Evolutionary conservation across 345 rosid species (phyloP).

Genomic region (Populus simonii): DNA sequence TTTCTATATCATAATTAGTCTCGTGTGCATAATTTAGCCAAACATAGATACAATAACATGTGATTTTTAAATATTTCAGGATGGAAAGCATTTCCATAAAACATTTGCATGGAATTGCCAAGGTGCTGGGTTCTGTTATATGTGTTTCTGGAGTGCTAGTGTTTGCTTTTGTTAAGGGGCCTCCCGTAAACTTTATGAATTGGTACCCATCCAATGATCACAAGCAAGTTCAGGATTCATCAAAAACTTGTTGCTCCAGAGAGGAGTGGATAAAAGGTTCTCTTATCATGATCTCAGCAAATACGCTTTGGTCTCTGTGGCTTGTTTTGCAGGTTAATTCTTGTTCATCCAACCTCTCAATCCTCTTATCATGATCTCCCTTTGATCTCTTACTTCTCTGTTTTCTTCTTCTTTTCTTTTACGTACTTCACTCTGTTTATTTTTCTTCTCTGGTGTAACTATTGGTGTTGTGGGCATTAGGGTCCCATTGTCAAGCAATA

Average conservation of each 20-base stretch:
- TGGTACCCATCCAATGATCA: constrained; percentile 18
- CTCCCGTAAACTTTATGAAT: constrained; percentile 41
- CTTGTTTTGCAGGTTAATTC: constrained; percentile 66
- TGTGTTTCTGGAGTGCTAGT: constrained; percentile 72
- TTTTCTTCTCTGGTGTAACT: not conserved
- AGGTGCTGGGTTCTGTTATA: constrained; percentile 57
- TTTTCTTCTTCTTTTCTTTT: not conserved
- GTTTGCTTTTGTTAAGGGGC: constrained; percentile 76
- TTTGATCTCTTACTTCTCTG: not conserved
- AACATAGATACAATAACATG: not conserved
- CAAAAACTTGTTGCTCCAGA: constrained; percentile 7
- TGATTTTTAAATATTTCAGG: constrained; percentile 22
- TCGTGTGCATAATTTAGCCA: not conserved
- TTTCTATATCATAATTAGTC: not conserved
- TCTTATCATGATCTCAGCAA: constrained; percentile 71
- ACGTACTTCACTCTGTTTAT: not conserved
- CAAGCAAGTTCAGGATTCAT: constrained; percentile 17
- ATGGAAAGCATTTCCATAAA: constrained; percentile 38
- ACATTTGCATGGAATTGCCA: constrained; percentile 51
- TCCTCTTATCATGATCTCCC: not conserved
- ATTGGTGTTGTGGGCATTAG: constrained; percentile 12
- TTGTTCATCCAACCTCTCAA: not conserved
- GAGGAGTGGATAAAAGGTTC: constrained; percentile 61
- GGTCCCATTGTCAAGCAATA: constrained; percentile 57
- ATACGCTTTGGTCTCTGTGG: constrained; percentile 76